Percentiles rank a stretch among this genome's conserved stretches.
These are phyloP conservation scores for Suillus decipiens DNA, from an alignment of 768 basidiomycete species.

Conservation along the genomic window DNA sequence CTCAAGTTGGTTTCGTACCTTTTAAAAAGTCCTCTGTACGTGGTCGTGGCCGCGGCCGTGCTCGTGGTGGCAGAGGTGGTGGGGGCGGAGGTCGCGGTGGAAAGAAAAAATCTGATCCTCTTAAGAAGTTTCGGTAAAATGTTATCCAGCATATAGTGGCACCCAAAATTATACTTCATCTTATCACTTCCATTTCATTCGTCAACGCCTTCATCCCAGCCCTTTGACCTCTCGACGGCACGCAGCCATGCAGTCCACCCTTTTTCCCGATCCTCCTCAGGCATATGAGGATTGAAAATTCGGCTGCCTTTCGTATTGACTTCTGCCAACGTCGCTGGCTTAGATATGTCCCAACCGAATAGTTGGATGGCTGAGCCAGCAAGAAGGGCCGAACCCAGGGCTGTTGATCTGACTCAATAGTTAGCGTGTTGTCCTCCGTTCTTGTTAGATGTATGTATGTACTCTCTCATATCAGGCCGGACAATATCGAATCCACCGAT, in stretches of 20 bases:
- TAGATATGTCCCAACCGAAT: slow-evolving; percentile 89
- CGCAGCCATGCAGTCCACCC: slow-evolving; percentile 84
- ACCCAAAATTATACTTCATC: neutral
- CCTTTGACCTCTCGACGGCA: slow-evolving; percentile 81
- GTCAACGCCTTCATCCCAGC: slow-evolving; percentile 70
- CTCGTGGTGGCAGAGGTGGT: slow-evolving; percentile 41
- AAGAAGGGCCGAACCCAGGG: slow-evolving; percentile 91
- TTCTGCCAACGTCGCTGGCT: slow-evolving; percentile 78
- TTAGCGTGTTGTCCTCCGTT: slow-evolving; percentile 1
- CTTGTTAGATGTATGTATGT: slow-evolving; percentile 32
- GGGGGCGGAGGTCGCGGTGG: slow-evolving; percentile 45
- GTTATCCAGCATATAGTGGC: neutral
- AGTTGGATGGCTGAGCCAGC: slow-evolving; percentile 86
- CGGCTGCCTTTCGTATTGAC: slow-evolving; percentile 86
- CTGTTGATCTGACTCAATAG: slow-evolving; percentile 71
- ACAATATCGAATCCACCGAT: slow-evolving; percentile 91
- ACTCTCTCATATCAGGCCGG: slow-evolving; percentile 97
- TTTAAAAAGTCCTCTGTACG: slow-evolving; percentile 61
- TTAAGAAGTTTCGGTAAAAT: slow-evolving; percentile 67
- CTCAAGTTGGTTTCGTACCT: slow-evolving; percentile 61
- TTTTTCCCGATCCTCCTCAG: slow-evolving; percentile 55
- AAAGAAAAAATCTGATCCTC: slow-evolving; percentile 81
- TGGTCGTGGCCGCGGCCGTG: slow-evolving; percentile 51
- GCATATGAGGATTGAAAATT: slow-evolving; percentile 62
- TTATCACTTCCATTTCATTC: slow-evolving; percentile 16